Conservation (phyloP, 2,329 filamentous ascomycete species). For the Aspergillus sp. region DNA sequence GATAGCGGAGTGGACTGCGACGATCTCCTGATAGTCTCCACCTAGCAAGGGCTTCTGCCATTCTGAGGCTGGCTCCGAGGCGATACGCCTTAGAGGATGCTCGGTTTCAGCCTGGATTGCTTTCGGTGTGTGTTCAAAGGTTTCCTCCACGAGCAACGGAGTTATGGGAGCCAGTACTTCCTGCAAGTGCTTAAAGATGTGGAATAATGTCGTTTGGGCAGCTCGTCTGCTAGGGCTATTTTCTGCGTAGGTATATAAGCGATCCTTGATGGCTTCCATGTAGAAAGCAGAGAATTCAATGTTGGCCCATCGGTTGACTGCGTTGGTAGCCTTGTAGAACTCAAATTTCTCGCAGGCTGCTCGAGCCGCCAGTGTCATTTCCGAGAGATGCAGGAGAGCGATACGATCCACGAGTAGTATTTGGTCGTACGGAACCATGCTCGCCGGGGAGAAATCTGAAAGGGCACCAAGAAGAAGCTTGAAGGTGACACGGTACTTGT, state of each 20-base stretch:
- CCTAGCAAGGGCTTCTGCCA: constrained; percentile 52
- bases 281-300: constrained; percentile 90
- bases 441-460: constrained; percentile 52
- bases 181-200: constrained; percentile 70
- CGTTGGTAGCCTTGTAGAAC: constrained; percentile 74
- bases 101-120: constrained; percentile 56
- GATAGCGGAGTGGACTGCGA: constrained; percentile 62
- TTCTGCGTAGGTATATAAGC: constrained; percentile 78
- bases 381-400: constrained; percentile 70
- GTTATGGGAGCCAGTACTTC: constrained; percentile 79
- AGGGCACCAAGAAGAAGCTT: constrained; percentile 86
- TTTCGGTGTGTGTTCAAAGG: constrained; percentile 73
- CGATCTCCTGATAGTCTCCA: constrained; percentile 40
- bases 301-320: constrained; percentile 78
- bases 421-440: constrained; percentile 42
- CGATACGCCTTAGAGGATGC: constrained; percentile 46
- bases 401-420: constrained; percentile 69
- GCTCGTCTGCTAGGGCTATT: constrained; percentile 60
- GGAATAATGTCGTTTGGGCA: constrained; percentile 57
- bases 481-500: constrained; percentile 86
- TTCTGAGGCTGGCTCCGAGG: constrained; percentile 29
- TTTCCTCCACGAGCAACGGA: constrained; percentile 82
- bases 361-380: constrained; percentile 65
- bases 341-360: constrained; percentile 69
- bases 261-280: constrained; percentile 87